Percentiles rank a stretch among this genome's conserved stretches.
These are phyloP conservation scores for Rhodamnia argentea DNA, from an alignment of 345 rosid species.

Conservation along the genomic window DNA sequence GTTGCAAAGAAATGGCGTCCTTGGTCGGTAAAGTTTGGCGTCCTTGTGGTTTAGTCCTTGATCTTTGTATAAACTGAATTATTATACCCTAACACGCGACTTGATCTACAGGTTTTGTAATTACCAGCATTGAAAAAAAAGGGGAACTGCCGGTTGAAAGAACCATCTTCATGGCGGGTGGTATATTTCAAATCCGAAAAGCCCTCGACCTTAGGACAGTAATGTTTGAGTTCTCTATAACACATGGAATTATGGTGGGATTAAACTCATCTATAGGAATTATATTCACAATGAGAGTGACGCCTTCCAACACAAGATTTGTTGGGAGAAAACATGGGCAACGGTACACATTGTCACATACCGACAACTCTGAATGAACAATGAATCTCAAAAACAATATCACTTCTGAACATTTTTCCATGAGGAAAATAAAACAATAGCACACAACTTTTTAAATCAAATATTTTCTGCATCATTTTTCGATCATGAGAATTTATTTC, in stretches of 20 bases:
- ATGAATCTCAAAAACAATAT: neutral
- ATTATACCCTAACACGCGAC: neutral
- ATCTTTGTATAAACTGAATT: neutral
- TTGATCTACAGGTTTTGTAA: neutral
- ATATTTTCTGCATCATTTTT: neutral
- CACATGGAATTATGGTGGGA: neutral
- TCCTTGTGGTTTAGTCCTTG: neutral
- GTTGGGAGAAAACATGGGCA: neutral
- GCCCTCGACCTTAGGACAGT: neutral
- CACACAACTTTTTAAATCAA: neutral
- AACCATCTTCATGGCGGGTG: too few species aligned
- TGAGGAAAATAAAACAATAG: neutral
- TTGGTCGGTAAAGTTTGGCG: neutral
- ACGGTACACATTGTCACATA: neutral
- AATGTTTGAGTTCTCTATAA: neutral
- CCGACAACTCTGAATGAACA: neutral
- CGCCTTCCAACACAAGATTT: neutral
- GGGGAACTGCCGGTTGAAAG: neutral
- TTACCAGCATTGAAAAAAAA: neutral
- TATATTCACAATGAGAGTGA: neutral
- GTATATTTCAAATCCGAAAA: too few species aligned
- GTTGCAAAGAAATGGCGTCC: neutral
- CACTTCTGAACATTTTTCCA: neutral
- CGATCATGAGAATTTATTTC: neutral
- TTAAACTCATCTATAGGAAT: neutral